Evolutionary conservation across 805 yeast genomes (phyloP).

Genomic region (Schizosaccharomyces japonicus): DNA sequence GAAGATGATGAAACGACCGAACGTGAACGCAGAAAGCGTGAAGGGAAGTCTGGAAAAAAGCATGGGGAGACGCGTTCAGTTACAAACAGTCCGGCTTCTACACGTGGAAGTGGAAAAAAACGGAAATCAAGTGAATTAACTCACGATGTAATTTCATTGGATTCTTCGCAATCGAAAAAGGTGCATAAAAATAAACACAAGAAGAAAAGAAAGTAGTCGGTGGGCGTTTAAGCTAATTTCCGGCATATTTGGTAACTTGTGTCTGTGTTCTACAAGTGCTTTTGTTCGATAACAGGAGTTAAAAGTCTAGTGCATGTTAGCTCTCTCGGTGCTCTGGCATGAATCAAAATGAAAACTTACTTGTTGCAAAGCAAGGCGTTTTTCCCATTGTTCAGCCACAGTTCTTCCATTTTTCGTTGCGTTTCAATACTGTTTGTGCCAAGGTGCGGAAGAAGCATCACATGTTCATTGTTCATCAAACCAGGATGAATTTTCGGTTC

Average conservation of each 20-base stretch:
- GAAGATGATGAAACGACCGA: not conserved
- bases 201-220: not conserved
- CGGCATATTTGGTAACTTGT: too few relatives aligned
- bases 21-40: not conserved
- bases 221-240: too few relatives aligned
- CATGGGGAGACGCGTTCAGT: not conserved
- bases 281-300: not conserved
- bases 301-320: too few relatives aligned
- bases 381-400: conserved; percentile 44
- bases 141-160: not conserved
- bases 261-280: not conserved
- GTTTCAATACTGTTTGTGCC: conserved; percentile 66
- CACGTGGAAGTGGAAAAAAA: too few relatives aligned
- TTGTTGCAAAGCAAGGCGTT: conserved; percentile 38
- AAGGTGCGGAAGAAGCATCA: conserved; percentile 66
- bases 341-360: conserved; percentile 24
- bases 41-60: not conserved
- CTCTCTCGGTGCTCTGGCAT: too few relatives aligned
- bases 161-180: not conserved
- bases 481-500: conserved; percentile 40
- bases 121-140: not conserved
- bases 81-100: too few relatives aligned
- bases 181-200: not conserved
- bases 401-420: conserved; percentile 54
- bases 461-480: conserved; percentile 25